Base-by-base conservation (phyloP, 257 asterid genomes). In the Nicotiana tabacum region DNA sequence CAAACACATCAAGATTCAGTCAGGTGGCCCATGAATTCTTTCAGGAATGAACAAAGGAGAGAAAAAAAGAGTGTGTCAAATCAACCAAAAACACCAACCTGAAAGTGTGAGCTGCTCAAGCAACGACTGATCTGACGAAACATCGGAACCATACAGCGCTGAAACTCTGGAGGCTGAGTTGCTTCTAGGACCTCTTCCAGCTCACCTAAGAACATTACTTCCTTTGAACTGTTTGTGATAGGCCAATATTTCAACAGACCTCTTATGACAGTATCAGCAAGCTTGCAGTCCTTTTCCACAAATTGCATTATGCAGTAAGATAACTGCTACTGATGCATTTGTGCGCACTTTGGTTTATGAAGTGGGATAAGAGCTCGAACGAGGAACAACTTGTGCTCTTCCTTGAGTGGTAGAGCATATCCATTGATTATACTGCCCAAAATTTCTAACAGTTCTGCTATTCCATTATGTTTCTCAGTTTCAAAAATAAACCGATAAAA, bases 341-440 rank as follows among this genome's bases (percentile, higher is more conserved):
- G 84, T 77, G 87, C 83, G 32, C 92, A 89, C 62, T 88, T 88
- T 30, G 90, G 90, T 79, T 84, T 89, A 82, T 95, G 98, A 84
- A 92, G 95, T 9, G 99, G 99, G 85, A 95, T 92, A 83, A 95
- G 97, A 9, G 93, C 95, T 51, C 97, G 89, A 6, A 95, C 94
- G 65, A 93, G 98, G 86, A 93, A 95, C 83, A 95, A 93, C 55
- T 93, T 93, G 90, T 95, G 99, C 90, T 93, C 97, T 84, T 95
- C 99, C 86, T 92, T 95, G 90, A 95, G 81, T 13, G 97, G 98
- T 84, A 95, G 81, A 2, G 98, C 97, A 83, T 92, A 93, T 62
- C 98, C 99, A 88, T 95, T 95, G 76, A 95, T 93, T 79, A 93
- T 93, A 81, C 99, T 92, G 80, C 99, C 99, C 94, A 95, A 88